A percentile compares a stretch with the other conserved stretches of the same genome.
phyloP scores from a whole-genome alignment of 1,284 basidiomycete genomes.

The Malassezia sympodialis region DNA sequence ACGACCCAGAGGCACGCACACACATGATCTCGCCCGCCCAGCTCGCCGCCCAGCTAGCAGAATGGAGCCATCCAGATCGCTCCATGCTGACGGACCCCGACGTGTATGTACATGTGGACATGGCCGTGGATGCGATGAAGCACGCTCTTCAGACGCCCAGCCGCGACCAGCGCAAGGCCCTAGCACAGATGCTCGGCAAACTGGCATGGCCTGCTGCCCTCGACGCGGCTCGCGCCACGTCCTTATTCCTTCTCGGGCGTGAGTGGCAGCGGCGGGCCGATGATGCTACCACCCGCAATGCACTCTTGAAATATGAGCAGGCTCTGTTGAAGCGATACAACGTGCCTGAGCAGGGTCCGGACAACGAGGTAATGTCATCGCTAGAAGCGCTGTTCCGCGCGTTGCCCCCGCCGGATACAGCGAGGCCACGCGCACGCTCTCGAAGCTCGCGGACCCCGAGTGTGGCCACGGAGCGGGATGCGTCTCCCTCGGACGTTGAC shows the following conservation, averaged over 20 bases:
- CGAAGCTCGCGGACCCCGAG: not conserved
- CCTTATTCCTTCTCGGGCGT: conserved; percentile 21
- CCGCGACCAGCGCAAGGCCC: conserved; percentile 63
- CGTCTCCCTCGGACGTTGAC: not conserved
- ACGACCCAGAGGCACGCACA: conserved; percentile 64
- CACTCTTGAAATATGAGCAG: conserved; percentile 60
- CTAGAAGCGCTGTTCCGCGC: conserved; percentile 1
- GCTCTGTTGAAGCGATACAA: conserved; percentile 36
- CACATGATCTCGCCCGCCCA: conserved; percentile 71
- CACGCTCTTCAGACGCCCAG: conserved; percentile 48
- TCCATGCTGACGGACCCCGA: conserved; percentile 53
- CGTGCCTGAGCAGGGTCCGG: conserved; percentile 2
- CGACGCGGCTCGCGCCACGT: conserved; percentile 50
- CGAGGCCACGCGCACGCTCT: not conserved
- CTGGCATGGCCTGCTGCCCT: conserved; percentile 62
- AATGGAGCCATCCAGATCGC: conserved; percentile 87
- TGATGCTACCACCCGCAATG: conserved; percentile 62
- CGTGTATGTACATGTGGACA: conserved; percentile 62
- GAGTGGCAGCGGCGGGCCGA: conserved; percentile 30
- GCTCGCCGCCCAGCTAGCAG: conserved; percentile 71
- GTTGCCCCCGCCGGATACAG: not conserved
- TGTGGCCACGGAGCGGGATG: not conserved
- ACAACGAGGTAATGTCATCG: not conserved
- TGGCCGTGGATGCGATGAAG: conserved; percentile 66
- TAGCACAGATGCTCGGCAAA: conserved; percentile 69